Percentiles rank a stretch among this genome's conserved stretches.
phyloP scores from a whole-genome alignment of 202 grass and related monocot genomes.

The Zoysia matrella region DNA sequence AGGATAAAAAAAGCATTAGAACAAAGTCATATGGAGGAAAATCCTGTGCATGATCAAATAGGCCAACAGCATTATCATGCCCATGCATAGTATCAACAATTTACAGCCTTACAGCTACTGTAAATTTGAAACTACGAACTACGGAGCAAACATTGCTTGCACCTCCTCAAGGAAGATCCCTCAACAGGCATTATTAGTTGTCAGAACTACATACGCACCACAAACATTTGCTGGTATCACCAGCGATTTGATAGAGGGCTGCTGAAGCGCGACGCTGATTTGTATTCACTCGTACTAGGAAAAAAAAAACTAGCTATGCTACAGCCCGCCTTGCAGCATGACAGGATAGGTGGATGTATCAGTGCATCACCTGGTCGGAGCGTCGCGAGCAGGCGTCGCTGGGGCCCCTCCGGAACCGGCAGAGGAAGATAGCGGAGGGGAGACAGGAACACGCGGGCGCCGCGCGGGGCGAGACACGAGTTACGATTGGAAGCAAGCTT shows the following conservation, averaged over 20 bases:
- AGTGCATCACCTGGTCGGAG: too few relatives aligned
- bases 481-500: neutral
- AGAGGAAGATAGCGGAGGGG: neutral
- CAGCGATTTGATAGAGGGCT: too few relatives aligned
- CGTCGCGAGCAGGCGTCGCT: too few relatives aligned
- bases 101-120: neutral
- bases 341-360: too few relatives aligned
- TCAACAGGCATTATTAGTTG: neutral
- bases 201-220: neutral
- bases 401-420: too few relatives aligned
- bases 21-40: too few relatives aligned
- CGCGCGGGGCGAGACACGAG: neutral
- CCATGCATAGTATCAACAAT: constrained; percentile 15
- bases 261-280: too few relatives aligned
- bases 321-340: too few relatives aligned
- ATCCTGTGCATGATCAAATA: neutral
- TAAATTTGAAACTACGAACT: neutral
- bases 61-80: neutral
- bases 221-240: neutral
- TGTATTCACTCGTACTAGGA: too few relatives aligned
- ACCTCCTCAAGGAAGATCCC: neutral
- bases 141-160: neutral
- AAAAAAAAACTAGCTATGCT: too few relatives aligned
- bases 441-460: neutral
- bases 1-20: too few relatives aligned